Conservation (phyloP, 805 yeast genomes). For the Barnettozyma populi region DNA sequence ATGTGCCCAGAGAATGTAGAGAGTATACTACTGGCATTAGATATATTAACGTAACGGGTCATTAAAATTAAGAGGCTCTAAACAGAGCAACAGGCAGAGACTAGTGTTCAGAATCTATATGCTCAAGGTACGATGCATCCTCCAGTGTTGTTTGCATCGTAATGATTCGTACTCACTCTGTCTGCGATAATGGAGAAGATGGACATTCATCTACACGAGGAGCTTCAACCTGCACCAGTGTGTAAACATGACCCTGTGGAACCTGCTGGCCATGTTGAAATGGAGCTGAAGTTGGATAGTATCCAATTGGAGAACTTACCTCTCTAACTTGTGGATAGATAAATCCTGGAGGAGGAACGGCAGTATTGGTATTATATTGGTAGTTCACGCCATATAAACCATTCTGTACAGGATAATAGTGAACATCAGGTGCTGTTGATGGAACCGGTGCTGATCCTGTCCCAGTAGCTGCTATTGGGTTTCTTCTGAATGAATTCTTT, state of each 20-base stretch:
- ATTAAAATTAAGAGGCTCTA: not conserved
- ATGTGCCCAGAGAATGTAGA: not conserved
- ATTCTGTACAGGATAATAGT: not conserved
- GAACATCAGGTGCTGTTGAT: not conserved
- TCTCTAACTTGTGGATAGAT: not conserved
- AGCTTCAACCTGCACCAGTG: not conserved
- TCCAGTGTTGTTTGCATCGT: not conserved
- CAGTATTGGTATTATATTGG: not conserved
- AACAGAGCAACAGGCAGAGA: not conserved
- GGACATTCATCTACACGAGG: not conserved
- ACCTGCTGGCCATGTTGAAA: not conserved
- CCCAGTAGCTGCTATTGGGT: not conserved
- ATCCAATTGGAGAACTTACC: not conserved
- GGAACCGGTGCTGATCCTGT: not conserved
- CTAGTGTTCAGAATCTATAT: not conserved
- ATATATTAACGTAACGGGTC: not conserved
- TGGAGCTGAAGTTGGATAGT: not conserved
- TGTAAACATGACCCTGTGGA: not conserved
- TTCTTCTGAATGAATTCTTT: slow-evolving; percentile 7
- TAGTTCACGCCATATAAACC: not conserved
- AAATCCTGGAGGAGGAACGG: not conserved
- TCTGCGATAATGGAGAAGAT: not conserved
- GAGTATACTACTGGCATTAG: not conserved
- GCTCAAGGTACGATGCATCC: not conserved
- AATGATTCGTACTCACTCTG: not conserved